These are phyloP conservation scores for Dactylellina drechsleri DNA, from an alignment of 2,329 filamentous ascomycete genomes.

Conservation along the genomic window DNA sequence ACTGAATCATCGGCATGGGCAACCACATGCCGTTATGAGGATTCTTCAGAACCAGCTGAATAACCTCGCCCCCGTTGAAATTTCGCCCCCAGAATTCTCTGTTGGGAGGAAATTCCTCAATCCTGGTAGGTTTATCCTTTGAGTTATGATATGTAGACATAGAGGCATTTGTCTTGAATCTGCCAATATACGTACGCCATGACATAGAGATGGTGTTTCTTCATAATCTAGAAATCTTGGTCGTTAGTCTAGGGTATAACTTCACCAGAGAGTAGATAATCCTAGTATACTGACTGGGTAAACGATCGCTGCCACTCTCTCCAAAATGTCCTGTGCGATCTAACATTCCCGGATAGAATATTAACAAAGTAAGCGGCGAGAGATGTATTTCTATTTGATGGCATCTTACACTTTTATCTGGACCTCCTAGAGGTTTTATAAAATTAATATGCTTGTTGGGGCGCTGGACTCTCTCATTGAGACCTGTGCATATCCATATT, in stretches of 20 bases:
- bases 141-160: conserved; percentile 61
- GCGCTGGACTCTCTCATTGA: conserved; percentile 78
- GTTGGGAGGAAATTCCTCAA: conserved; percentile 86
- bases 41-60: conserved; percentile 83
- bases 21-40: conserved; percentile 75
- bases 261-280: no score
- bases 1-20: conserved; percentile 69
- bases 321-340: conserved; percentile 75
- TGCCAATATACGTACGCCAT: conserved; percentile 63
- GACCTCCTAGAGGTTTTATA: conserved; percentile 79
- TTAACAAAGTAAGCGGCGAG: neutral
- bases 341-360: neutral
- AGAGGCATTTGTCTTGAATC: no score
- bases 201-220: conserved; percentile 71
- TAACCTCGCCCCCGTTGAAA: conserved; percentile 84
- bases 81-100: conserved; percentile 74
- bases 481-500: conserved; percentile 20
- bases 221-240: conserved; percentile 67
- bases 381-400: neutral
- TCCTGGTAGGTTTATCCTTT: conserved; percentile 62
- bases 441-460: conserved; percentile 84
- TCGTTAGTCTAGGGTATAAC: neutral
- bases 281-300: conserved; percentile 75
- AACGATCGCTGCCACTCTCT: conserved; percentile 75
- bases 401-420: conserved; percentile 65